Conservation (phyloP, 441 rosid species). For the Populus hybrid region DNA sequence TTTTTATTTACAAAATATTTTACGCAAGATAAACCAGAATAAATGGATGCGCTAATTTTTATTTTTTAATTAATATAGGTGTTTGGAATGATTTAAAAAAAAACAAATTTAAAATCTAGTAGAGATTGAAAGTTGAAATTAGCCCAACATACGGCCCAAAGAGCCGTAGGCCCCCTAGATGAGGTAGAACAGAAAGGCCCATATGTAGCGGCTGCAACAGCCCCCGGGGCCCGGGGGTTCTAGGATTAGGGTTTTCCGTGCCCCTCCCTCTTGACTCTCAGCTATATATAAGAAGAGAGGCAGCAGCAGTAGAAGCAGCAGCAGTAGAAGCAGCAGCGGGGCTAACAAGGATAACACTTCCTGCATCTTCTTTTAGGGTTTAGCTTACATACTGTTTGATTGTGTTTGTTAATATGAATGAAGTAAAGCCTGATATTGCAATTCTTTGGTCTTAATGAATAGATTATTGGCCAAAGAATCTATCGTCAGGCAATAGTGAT, state of each 20-base stretch:
- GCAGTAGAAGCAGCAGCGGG: neutral
- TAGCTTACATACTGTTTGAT: too few relatives aligned
- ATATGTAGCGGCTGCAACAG: too few relatives aligned
- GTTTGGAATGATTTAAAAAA: accelerated
- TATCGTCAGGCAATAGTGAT: slow-evolving; percentile 51
- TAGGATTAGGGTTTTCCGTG: neutral
- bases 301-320: neutral
- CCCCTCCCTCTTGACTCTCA: neutral
- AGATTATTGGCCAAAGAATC: slow-evolving; percentile 41
- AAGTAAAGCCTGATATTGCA: slow-evolving; percentile 53
- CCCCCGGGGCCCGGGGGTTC: neutral
- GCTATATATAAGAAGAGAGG: neutral
- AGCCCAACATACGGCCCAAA: neutral
- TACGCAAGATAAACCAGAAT: too few relatives aligned
- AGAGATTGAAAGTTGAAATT: too few relatives aligned
- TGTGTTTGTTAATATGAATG: too few relatives aligned
- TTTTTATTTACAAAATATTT: too few relatives aligned
- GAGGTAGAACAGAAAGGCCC: neutral
- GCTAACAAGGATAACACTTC: neutral
- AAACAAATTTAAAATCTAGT: too few relatives aligned
- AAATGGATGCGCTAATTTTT: too few relatives aligned
- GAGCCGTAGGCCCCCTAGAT: neutral
- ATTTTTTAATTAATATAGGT: too few relatives aligned
- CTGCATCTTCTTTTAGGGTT: neutral
- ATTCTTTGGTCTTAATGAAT: slow-evolving; percentile 23